Base-by-base conservation (phyloP, 257 asterid genomes). In the Handroanthus guayacan region DNA sequence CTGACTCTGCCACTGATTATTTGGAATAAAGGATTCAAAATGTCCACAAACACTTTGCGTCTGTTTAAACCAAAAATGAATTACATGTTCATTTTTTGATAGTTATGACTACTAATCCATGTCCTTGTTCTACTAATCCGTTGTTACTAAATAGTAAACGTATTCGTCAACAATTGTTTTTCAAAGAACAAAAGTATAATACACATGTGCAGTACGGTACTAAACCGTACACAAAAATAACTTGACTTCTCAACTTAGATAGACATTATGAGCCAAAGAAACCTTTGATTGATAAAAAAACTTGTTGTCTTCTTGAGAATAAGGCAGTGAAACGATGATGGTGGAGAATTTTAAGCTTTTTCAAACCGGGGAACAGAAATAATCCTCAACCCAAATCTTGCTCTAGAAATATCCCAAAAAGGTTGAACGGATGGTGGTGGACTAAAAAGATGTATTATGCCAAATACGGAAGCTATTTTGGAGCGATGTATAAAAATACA, bases 311-410 rank as follows among this genome's bases (percentile, higher is more conserved):
- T 54, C 75, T 39, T 52, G 10, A 47, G 4, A 47, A 47, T 14
- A 13, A n/a, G 1, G 17, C 17, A 54, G 6, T 17, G 13, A 69
- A 52, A 20, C 3, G 45, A 14, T 43, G 10, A n/a, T 64, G 77
- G 79, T 67, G 77, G 81, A 66, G 82, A 72, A 83, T 76, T 80
- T 75, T 38, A 36, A 31, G 25, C 79, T 67, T 84, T 81, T 75
- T 1, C 34, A 6, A 72, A 78, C 75, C 62, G 85, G 85, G 88
- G 88, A 78, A 61, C 88, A 84, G 38, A 75, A 68, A 55, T 65
- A 65, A 75, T 83, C 75, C 70, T 34, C 54, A 67, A 25, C 8
- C 48, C 18, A 50, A 68, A 73, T 34, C 55, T 14, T 18, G 62
- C 67, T 31, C 44, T 38, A 6, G 61, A 75, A 76, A 57, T 67